Percentiles rank a stretch among this genome's conserved stretches.
Conservation (phyloP, 768 basidiomycete species). For the Kwoniella mangroviensis region DNA sequence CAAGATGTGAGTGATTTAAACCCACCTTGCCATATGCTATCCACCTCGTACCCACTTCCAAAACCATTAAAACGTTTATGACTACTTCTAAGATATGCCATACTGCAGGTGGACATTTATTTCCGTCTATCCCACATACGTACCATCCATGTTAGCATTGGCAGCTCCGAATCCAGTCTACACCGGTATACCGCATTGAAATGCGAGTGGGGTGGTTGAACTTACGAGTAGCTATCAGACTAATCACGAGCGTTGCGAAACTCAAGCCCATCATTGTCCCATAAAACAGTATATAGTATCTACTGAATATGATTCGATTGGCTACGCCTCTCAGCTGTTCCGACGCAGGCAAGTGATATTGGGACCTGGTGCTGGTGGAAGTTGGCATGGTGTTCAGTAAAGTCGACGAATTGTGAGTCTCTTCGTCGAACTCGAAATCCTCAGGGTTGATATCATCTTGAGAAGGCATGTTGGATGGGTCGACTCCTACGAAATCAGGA, state of each 20-base stretch:
- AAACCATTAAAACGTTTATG: constrained; percentile 74
- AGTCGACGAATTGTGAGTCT: constrained; percentile 4
- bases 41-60: constrained; percentile 88
- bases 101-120: constrained; percentile 47
- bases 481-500: background rate
- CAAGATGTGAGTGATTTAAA: too few species aligned
- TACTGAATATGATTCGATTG: constrained; percentile 56
- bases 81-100: constrained; percentile 58
- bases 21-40: constrained; percentile 92
- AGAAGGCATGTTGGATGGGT: constrained; percentile 15
- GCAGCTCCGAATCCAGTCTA: too few species aligned
- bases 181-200: too few species aligned
- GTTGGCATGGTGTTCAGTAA: background rate
- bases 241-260: constrained; percentile 53
- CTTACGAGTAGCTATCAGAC: constrained; percentile 51
- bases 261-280: constrained; percentile 56
- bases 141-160: background rate
- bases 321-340: constrained; percentile 55
- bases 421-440: constrained; percentile 21
- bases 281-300: constrained; percentile 57
- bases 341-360: constrained; percentile 49
- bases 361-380: constrained; percentile 34
- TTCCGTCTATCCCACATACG: constrained; percentile 25
- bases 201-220: background rate
- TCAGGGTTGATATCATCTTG: constrained; percentile 36